Conservation (phyloP, 441 rosid genomes). For the Dalechampia spathulata region DNA sequence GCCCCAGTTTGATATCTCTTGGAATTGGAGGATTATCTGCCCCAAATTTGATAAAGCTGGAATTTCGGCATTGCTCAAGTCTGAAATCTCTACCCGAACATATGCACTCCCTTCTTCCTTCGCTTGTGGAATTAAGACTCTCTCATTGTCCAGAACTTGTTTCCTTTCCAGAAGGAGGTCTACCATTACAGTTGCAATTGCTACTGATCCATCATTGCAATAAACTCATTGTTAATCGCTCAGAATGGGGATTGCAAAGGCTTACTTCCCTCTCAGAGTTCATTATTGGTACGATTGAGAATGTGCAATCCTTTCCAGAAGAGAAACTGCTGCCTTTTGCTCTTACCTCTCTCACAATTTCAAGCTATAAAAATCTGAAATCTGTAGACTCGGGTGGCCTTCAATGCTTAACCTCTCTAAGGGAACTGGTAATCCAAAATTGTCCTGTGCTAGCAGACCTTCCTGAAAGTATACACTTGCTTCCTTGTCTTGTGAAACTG, state of each 20-base stretch:
- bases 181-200: constrained; percentile 22
- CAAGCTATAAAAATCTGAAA: constrained; percentile 20
- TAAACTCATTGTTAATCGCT: constrained; percentile 23
- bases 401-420: constrained; percentile 21
- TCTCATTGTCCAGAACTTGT: constrained; percentile 26
- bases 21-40: constrained; percentile 31
- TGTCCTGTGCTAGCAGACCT: constrained; percentile 17
- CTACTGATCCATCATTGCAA: constrained; percentile 28
- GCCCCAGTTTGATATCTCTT: constrained; percentile 27
- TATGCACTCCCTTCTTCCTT: constrained; percentile 21
- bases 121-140: constrained; percentile 24
- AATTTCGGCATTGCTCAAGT: constrained; percentile 30
- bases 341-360: constrained; percentile 24
- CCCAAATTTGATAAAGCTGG: constrained; percentile 22
- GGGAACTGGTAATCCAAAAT: constrained; percentile 22
- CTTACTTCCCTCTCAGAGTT: constrained; percentile 30
- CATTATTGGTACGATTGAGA: constrained; percentile 18
- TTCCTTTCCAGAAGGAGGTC: constrained; percentile 32
- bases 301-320: constrained; percentile 33
- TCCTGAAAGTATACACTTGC: constrained; percentile 13
- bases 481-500: constrained; percentile 10
- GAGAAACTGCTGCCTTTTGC: constrained; percentile 32
- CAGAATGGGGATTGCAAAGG: constrained; percentile 24
- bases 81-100: constrained; percentile 27
- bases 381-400: constrained; percentile 25